Evolutionary conservation across 768 basidiomycete genomes (phyloP).

Genomic region (Neoboletus subvelutipes): DNA sequence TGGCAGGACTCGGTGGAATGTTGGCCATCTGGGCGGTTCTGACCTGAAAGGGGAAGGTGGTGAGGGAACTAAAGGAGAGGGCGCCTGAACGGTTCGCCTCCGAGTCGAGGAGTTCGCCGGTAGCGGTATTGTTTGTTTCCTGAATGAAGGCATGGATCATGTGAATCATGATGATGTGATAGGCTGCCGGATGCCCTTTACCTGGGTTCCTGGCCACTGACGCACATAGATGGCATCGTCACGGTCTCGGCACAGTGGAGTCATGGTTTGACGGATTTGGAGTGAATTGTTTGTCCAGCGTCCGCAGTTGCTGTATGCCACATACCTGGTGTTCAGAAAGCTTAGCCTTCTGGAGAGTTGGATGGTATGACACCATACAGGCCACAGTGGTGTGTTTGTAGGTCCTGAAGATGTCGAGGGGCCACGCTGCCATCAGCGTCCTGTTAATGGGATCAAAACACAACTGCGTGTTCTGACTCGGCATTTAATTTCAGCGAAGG

Average conservation of each 20-base stretch:
- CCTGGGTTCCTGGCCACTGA: constrained; percentile 18
- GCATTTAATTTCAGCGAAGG: constrained; percentile 22
- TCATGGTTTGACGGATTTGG: constrained; percentile 10
- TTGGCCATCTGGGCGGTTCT: constrained; percentile 1
- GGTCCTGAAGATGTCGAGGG: constrained; percentile 3
- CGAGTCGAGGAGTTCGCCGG: neutral
- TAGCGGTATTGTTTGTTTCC: neutral
- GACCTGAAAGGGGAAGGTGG: neutral
- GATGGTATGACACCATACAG: neutral
- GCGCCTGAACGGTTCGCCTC: constrained; percentile 3
- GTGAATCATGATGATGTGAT: constrained; percentile 13
- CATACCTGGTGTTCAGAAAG: neutral
- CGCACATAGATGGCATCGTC: constrained; percentile 14
- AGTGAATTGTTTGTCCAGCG: neutral
- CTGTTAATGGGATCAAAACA: constrained; percentile 5
- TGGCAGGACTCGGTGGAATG: neutral
- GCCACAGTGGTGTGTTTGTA: constrained; percentile 1
- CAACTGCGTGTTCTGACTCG: constrained; percentile 8
- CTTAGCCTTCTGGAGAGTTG: neutral
- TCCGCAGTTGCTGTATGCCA: constrained; percentile 7
- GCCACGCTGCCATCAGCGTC: constrained; percentile 10
- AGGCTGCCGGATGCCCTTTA: neutral
- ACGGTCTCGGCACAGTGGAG: constrained; percentile 4
- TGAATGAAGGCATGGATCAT: constrained; percentile 4
- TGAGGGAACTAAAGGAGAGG: constrained; percentile 1